Conservation (phyloP, 345 rosid species). For the Linum trigynum region DNA sequence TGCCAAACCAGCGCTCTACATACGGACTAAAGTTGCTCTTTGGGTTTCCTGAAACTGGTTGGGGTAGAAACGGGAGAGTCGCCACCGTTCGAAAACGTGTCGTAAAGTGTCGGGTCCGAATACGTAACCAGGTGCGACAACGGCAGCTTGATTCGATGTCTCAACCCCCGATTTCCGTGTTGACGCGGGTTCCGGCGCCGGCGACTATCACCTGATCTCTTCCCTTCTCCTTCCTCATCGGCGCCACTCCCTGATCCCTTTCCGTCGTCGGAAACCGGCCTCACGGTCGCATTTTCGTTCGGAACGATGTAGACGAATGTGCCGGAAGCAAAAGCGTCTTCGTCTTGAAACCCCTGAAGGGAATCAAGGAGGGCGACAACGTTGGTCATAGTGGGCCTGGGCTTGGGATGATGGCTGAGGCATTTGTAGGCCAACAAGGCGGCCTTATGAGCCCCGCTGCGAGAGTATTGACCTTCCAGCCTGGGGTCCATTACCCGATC, state of each 20-base stretch:
- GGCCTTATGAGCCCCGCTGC: constrained; percentile 43
- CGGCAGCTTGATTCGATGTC: constrained; percentile 20
- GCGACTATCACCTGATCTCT: constrained; percentile 4
- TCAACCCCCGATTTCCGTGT: constrained; percentile 6
- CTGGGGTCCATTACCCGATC: constrained; percentile 45
- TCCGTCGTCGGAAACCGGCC: not conserved
- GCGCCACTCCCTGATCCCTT: constrained; percentile 5
- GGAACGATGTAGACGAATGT: constrained; percentile 45
- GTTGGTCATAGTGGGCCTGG: constrained; percentile 53
- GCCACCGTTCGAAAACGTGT: constrained; percentile 8
- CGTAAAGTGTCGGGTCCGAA: constrained; percentile 36
- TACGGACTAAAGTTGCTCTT: no score
- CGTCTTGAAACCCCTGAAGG: constrained; percentile 37
- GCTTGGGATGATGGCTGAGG: constrained; percentile 51
- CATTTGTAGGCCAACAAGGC: constrained; percentile 50
- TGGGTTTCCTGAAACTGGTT: not conserved
- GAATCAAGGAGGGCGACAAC: constrained; percentile 55
- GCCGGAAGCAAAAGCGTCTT: constrained; percentile 5
- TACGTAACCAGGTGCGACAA: constrained; percentile 19
- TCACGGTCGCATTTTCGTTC: constrained; percentile 16
- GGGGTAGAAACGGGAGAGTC: constrained; percentile 7
- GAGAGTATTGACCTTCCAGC: constrained; percentile 50
- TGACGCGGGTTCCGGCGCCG: not conserved
- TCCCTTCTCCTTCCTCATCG: constrained; percentile 14
- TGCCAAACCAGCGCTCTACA: no score